Base-by-base conservation (phyloP, 164 flowering plant species). In the Dillenia turbinata region DNA sequence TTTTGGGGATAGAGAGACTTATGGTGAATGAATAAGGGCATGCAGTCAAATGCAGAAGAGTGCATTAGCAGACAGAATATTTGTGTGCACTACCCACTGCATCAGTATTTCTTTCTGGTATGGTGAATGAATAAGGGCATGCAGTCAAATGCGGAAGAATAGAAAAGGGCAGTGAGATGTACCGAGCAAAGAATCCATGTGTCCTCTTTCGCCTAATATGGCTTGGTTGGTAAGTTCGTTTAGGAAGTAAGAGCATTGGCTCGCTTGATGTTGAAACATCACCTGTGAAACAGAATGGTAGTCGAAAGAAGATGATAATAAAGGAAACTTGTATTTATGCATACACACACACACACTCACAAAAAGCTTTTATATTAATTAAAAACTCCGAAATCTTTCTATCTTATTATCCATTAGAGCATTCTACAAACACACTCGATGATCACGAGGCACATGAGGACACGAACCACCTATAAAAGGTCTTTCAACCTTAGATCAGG, bases 121-220 rank as follows among this genome's bases (percentile, higher is more conserved):
- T 14, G 19, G 6, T 44, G 12, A 15, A 63, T 8, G 44, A 51
- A 43, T 49, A 56, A 11, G 33, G 8, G 46, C 10, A 45, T 48
- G 40, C 40, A 17, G 11, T 52, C 10, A 15, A n/a, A n/a, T 51
- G n/a, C 17, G 17, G 15, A 13, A 52, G 24, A 22, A 26, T 12
- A 46, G 63, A 19, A 24, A 49, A 24, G 62, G 56, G 47, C 40
- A 54, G 60, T 63, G 68, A 61, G 67, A 62, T n/a, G 9, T 65
- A 86, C 91, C 94, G 88, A 67, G 92, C 92, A 61, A 87, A 86
- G 73, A 74, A 87, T 14, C 96, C 96, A 75, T 86, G 94, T 2
- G 57, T 84, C 60, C 94, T 82, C 75, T 90, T 90, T 8, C 94
- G 85, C 78, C 78, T 79, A 63, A 90, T 69, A 71, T 49, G 56